phyloP scores from a whole-genome alignment of 306 rosid species.

The Casuarina cunninghamiana region DNA sequence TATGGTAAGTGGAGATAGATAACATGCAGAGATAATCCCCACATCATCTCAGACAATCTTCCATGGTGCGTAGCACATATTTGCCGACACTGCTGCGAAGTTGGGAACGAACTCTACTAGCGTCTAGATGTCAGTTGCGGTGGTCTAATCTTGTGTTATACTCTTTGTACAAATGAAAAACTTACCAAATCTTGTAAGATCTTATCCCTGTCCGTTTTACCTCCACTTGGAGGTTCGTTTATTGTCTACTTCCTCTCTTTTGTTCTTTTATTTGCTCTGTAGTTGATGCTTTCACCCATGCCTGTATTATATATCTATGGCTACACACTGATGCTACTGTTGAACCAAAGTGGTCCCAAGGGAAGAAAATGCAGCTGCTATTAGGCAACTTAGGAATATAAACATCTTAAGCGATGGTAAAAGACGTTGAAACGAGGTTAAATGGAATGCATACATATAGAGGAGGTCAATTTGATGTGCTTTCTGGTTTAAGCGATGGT shows the following conservation, averaged over 20 bases:
- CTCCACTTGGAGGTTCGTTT: conserved; percentile 26
- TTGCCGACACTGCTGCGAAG: conserved; percentile 32
- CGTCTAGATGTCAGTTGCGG: conserved; percentile 11
- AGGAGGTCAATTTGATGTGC: too few species aligned
- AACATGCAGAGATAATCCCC: conserved; percentile 28
- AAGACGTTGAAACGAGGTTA: too few species aligned
- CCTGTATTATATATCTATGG: not conserved
- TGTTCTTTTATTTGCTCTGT: conserved; percentile 9
- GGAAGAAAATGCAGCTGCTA: too few species aligned
- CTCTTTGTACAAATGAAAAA: conserved; percentile 14
- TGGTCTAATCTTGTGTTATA: conserved; percentile 9
- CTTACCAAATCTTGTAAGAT: conserved; percentile 22
- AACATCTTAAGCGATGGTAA: too few species aligned
- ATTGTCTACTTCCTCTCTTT: conserved; percentile 9
- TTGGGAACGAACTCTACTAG: conserved; percentile 14
- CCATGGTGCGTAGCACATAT: conserved; percentile 28
- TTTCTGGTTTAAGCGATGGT: too few species aligned
- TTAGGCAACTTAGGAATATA: too few species aligned
- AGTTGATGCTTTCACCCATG: not conserved
- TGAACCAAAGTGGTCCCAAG: too few species aligned
- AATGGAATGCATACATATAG: too few species aligned
- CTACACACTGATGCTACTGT: not conserved
- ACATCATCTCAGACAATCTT: conserved; percentile 42
- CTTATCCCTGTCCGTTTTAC: conserved; percentile 17
- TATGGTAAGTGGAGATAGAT: conserved; percentile 48